These are phyloP conservation scores for Naumovozyma castellii DNA, from an alignment of 805 yeast species.

Conservation along the genomic window DNA sequence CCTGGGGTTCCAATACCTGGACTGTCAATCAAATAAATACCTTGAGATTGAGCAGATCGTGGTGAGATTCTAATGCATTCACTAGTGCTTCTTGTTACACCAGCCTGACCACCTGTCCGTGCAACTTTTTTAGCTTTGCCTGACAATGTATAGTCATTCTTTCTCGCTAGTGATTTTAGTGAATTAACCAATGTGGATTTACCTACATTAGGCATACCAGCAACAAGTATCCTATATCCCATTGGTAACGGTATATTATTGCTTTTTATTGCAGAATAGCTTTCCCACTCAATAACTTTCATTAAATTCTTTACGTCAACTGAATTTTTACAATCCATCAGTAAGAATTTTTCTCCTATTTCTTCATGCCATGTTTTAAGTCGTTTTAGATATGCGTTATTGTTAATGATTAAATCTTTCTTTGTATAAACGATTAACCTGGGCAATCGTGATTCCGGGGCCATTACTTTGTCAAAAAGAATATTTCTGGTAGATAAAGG, in stretches of 20 bases:
- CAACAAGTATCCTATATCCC: constrained; percentile 66
- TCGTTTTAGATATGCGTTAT: constrained; percentile 12
- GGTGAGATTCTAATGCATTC: constrained; percentile 53
- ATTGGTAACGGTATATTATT: constrained; percentile 73
- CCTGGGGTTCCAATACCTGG: constrained; percentile 86
- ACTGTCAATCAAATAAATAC: constrained; percentile 69
- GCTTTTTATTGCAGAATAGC: constrained; percentile 23
- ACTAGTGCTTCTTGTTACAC: constrained; percentile 74
- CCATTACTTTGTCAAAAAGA: constrained; percentile 55
- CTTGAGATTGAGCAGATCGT: constrained; percentile 28
- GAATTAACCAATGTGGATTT: constrained; percentile 81
- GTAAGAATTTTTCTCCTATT: constrained; percentile 36
- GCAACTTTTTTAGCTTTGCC: constrained; percentile 54
- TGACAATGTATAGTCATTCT: constrained; percentile 3
- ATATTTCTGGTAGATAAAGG: constrained; percentile 78
- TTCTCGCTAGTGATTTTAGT: constrained; percentile 39
- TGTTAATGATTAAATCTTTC: constrained; percentile 38
- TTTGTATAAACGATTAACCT: constrained; percentile 62
- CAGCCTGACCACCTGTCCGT: constrained; percentile 77
- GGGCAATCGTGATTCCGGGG: constrained; percentile 23
- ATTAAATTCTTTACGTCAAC: constrained; percentile 44
- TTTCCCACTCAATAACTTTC: constrained; percentile 38
- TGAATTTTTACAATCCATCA: constrained; percentile 48
- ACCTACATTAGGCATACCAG: constrained; percentile 98
- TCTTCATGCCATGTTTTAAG: constrained; percentile 42